Conservation (phyloP, 495 filamentous ascomycete genomes). For the Letharia lupina region DNA sequence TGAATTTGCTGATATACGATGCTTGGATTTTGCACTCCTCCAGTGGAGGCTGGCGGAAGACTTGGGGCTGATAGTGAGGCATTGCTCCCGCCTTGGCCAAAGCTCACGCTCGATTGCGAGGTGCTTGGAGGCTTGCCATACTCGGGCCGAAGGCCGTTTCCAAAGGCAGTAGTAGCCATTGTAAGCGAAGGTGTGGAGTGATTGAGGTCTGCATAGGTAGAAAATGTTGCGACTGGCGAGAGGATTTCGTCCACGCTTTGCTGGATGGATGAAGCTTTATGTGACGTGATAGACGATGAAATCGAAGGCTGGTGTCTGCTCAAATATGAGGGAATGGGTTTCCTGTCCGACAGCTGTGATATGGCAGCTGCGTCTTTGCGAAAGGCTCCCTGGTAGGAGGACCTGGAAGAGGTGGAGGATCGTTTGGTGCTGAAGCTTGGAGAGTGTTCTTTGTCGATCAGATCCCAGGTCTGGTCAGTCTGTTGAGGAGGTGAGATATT, state of each 20-base stretch:
- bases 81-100: slow-evolving; percentile 20
- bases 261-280: slow-evolving; percentile 10
- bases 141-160: slow-evolving; percentile 15
- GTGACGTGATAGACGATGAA: slow-evolving; percentile 5
- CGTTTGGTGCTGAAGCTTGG: slow-evolving; percentile 21
- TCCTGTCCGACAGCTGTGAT: slow-evolving; percentile 13
- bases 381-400: slow-evolving; percentile 15
- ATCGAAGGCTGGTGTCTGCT: slow-evolving; percentile 12
- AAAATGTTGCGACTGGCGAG: slow-evolving; percentile 3
- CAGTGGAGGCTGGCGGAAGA: slow-evolving; percentile 18
- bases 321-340: slow-evolving; percentile 5
- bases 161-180: slow-evolving; percentile 20
- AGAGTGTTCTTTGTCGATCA: slow-evolving; percentile 12
- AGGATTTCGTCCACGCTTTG: slow-evolving; percentile 12
- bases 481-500: slow-evolving; percentile 17
- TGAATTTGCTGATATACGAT: slow-evolving; percentile 77
- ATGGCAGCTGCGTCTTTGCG: slow-evolving; percentile 4
- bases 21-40: slow-evolving; percentile 54
- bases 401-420: slow-evolving; percentile 23
- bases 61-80: slow-evolving; percentile 17
- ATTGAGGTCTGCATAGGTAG: slow-evolving; percentile 15
- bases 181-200: slow-evolving; percentile 16
- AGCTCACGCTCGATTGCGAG: slow-evolving; percentile 20
- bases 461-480: slow-evolving; percentile 7
- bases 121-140: slow-evolving; percentile 19